phyloP scores from a whole-genome alignment of 2,329 filamentous ascomycete species.

The Magnaporthiopsis rhizophila region DNA sequence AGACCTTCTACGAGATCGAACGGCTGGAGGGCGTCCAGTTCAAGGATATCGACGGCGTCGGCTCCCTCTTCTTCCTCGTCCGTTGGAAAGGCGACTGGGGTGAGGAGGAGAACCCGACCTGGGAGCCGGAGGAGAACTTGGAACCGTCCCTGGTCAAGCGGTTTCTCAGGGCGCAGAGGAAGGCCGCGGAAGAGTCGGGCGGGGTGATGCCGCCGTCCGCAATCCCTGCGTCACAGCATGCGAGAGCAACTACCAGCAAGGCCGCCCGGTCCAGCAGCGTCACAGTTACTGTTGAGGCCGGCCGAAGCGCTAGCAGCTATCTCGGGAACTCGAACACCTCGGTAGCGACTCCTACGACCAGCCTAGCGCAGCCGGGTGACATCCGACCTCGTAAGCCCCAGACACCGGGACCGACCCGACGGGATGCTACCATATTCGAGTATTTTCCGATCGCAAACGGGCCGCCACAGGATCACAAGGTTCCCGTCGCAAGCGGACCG shows the following conservation, averaged over 20 bases:
- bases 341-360: too few species aligned
- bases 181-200: conserved; percentile 10
- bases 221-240: not conserved
- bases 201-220: not conserved
- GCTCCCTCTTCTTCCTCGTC: conserved; percentile 40
- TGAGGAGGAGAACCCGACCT: conserved; percentile 45
- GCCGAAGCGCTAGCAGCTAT: not conserved
- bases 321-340: not conserved
- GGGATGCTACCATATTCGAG: too few species aligned
- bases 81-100: conserved; percentile 52
- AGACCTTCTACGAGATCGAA: conserved; percentile 28
- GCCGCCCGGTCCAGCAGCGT: not conserved
- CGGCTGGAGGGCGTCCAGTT: conserved; percentile 33
- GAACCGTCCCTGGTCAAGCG: conserved; percentile 29
- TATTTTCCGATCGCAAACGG: not conserved
- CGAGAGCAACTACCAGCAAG: too few species aligned
- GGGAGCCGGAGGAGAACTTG: conserved; percentile 49
- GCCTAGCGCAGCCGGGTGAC: too few species aligned
- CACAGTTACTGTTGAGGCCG: not conserved
- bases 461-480: not conserved
- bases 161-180: conserved; percentile 27
- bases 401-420: not conserved
- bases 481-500: not conserved
- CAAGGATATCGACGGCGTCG: conserved; percentile 27
- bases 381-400: too few species aligned